Percentiles rank a stretch among this genome's conserved stretches.
Evolutionary conservation across 495 filamentous ascomycete species (phyloP).

Genomic region (Lichenothelia convexa): DNA sequence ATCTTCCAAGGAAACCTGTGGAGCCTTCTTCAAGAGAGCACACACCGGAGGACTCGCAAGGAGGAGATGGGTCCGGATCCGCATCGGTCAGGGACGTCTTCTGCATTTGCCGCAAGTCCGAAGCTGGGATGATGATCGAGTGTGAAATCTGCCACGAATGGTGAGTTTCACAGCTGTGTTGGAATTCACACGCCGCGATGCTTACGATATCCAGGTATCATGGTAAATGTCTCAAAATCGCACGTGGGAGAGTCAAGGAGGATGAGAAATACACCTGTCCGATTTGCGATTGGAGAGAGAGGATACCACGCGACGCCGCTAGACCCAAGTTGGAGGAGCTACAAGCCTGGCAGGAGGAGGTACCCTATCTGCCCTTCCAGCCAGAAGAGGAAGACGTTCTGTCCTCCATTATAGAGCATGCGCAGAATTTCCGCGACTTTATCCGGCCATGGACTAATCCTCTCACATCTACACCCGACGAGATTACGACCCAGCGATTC

Average conservation of each 20-base stretch:
- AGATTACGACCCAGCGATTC: conserved; percentile 83
- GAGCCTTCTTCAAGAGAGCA: conserved; percentile 81
- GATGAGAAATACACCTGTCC: conserved; percentile 97
- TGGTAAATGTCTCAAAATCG: conserved; percentile 95
- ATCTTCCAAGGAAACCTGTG: conserved; percentile 74
- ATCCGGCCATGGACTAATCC: conserved; percentile 65
- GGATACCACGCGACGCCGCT: conserved; percentile 95
- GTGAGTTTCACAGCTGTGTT: conserved; percentile 29
- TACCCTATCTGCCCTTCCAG: conserved; percentile 72
- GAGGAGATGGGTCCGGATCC: conserved; percentile 32
- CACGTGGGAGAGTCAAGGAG: conserved; percentile 90
- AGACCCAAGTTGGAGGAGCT: conserved; percentile 91
- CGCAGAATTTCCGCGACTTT: conserved; percentile 66
- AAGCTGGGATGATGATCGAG: conserved; percentile 99
- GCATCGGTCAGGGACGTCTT: conserved; percentile 60
- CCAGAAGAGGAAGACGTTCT: conserved; percentile 85
- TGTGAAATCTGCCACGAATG: conserved; percentile 97
- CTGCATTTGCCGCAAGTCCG: conserved; percentile 83
- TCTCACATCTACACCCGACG: conserved; percentile 60
- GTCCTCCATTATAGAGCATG: conserved; percentile 66
- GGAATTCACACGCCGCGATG: conserved; percentile 1
- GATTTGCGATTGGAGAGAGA: conserved; percentile 93
- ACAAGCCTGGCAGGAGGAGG: conserved; percentile 71
- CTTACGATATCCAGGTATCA: conserved; percentile 65
- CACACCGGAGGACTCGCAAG: conserved; percentile 48